Conservation (phyloP, 2,329 filamentous ascomycete species). For the Neofusicoccum ribis region DNA sequence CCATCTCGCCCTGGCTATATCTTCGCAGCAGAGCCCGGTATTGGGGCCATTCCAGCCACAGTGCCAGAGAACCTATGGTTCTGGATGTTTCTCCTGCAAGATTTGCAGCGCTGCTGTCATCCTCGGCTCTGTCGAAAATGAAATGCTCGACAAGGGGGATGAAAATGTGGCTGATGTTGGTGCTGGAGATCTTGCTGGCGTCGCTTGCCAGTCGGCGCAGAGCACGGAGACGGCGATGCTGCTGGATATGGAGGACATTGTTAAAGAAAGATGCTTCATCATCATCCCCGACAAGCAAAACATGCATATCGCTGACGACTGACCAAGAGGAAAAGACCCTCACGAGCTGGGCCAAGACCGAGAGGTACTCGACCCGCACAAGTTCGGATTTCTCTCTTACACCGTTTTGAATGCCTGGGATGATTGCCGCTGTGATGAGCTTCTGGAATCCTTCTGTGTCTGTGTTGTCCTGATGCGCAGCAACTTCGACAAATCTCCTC, state of each 20-base stretch:
- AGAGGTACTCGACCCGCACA: constrained; percentile 78
- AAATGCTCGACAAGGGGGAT: constrained; percentile 93
- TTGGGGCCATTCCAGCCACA: constrained; percentile 84
- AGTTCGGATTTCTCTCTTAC: constrained; percentile 78
- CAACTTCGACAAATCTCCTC: constrained; percentile 70
- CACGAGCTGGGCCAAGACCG: constrained; percentile 77
- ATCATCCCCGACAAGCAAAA: constrained; percentile 69
- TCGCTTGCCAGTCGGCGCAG: constrained; percentile 73
- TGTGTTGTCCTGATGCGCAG: constrained; percentile 51
- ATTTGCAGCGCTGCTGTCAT: constrained; percentile 74
- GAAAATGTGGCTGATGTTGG: constrained; percentile 82
- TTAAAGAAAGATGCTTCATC: constrained; percentile 87
- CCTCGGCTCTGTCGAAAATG: constrained; percentile 78
- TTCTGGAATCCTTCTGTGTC: constrained; percentile 54
- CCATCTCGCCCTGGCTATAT: constrained; percentile 78
- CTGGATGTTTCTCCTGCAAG: constrained; percentile 83
- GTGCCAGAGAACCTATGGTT: constrained; percentile 72
- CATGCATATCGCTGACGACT: constrained; percentile 71
- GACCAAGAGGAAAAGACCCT: constrained; percentile 68
- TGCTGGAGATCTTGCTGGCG: constrained; percentile 69
- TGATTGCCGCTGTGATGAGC: constrained; percentile 64
- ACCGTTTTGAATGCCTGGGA: constrained; percentile 76
- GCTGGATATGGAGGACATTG: constrained; percentile 87
- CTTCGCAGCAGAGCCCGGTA: constrained; percentile 82
- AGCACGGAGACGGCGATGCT: constrained; percentile 80